Evolutionary conservation across 768 basidiomycete species (phyloP), one percentile per base, ranked within the genome.

Genomic region (Sutorius australiensis): DNA sequence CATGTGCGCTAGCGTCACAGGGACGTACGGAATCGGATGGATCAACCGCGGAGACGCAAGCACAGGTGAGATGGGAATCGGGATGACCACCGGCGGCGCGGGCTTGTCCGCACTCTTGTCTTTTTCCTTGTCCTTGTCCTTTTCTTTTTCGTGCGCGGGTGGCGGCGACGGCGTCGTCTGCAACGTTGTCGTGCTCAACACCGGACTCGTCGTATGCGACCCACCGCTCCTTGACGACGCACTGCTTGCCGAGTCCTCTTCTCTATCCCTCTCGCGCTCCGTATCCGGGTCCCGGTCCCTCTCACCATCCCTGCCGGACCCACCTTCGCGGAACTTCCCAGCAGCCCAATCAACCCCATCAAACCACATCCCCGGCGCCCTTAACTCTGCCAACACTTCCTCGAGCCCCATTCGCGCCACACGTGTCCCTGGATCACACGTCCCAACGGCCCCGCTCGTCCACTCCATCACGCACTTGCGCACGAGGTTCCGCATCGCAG

Each of bases 91-190:
- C 30, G 68, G 46, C n/a, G 46, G 65, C n/a, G 63, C 60, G 6
- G 59, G 61, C 33, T 21, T 55, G 49, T 67, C 17, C 45, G 63
- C 16, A 27, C 48, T 30, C 40, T 40, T 30, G 40, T 40, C 10
- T 53, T 51, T 56, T 9, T 30, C 68, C 3, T 71, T 68, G 49
- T 73, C 75, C 41, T 70, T 67, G 12, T 69, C 69, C 54, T 72
- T 72, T 50, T 69, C 69, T 53, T 72, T 72, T 50, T 68, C 67
- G 14, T 62, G 64, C 2, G 67, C 60, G 27, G 87, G 87, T 0
- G 86, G 83, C 0, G 87, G 87, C 2, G 84, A 86, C 0, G 87
- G 87, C 7, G 87, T 89, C n/a, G 87, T 90, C 56, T 84, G 83
- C 30, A 89, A 62, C 7, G 87, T 90, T 8, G 84, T 80, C 1